Conservation (phyloP, 2,329 filamentous ascomycete species). For the Fusarium torulosum region DNA sequence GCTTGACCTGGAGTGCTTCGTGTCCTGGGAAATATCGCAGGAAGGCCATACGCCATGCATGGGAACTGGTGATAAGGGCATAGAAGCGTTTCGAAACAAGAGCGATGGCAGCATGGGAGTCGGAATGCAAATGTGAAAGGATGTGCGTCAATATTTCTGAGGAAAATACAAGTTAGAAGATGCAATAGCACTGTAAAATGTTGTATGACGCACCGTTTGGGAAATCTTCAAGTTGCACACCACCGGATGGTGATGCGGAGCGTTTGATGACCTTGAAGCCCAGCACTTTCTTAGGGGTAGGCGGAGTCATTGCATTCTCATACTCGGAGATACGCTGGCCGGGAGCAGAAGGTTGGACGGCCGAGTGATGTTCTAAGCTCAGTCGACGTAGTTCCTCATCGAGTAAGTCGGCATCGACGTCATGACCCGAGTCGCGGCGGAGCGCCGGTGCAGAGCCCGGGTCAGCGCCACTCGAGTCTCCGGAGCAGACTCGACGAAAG, state of each 20-base stretch:
- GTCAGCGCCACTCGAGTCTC: conserved; percentile 54
- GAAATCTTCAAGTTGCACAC: conserved; percentile 67
- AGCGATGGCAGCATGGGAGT: conserved; percentile 84
- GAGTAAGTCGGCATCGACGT: conserved; percentile 59
- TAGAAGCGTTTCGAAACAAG: conserved; percentile 92
- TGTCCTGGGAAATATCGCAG: conserved; percentile 89
- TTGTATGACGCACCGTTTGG: conserved; percentile 78
- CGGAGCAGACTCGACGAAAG: conserved; percentile 51
- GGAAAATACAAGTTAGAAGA: conserved; percentile 31
- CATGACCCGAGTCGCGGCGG: conserved; percentile 48
- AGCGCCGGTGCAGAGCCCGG: conserved; percentile 52
- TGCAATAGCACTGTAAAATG: not conserved
- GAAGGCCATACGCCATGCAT: conserved; percentile 95
- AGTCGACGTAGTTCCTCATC: conserved; percentile 66
- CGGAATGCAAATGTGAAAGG: conserved; percentile 87
- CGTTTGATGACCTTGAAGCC: conserved; percentile 70
- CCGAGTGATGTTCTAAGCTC: conserved; percentile 56
- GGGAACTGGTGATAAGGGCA: conserved; percentile 85
- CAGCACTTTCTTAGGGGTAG: conserved; percentile 60
- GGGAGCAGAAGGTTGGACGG: conserved; percentile 51
- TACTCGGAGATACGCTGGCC: conserved; percentile 71
- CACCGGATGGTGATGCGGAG: conserved; percentile 53
- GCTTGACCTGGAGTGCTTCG: conserved; percentile 54
- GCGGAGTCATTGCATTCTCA: conserved; percentile 68
- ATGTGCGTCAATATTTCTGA: conserved; percentile 93